A percentile compares a stretch with the other conserved stretches of the same genome.
These are phyloP conservation scores for Pulveroboletus sp. DNA, from an alignment of 768 basidiomycete genomes.

Conservation along the genomic window DNA sequence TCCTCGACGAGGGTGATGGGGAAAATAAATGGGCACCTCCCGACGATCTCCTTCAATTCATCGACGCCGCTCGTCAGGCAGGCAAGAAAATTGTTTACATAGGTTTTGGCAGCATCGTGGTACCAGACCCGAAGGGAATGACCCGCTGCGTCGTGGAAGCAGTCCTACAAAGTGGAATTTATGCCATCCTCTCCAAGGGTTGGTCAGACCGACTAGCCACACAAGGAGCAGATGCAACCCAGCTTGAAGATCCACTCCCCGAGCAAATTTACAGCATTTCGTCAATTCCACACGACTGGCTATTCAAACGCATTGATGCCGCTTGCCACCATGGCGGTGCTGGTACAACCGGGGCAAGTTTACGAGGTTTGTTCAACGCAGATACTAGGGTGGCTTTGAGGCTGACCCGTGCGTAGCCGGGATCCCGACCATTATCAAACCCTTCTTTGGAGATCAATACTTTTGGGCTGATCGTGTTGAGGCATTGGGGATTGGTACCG, in stretches of 20 bases:
- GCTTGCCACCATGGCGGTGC: constrained; percentile 98
- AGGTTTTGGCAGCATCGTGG: constrained; percentile 96
- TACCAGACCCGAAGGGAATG: constrained; percentile 91
- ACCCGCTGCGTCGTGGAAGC: constrained; percentile 89
- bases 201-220: constrained; percentile 89
- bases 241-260: constrained; percentile 68
- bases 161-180: constrained; percentile 79
- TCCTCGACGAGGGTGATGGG: constrained; percentile 87
- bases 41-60: constrained; percentile 72
- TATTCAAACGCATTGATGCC: constrained; percentile 92
- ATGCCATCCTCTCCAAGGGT: constrained; percentile 93
- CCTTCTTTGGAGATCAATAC: constrained; percentile 97
- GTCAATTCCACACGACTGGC: constrained; percentile 93
- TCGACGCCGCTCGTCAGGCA: constrained; percentile 66
- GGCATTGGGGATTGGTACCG: constrained; percentile 85
- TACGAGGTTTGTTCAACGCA: constrained; percentile 61
- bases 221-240: constrained; percentile 55
- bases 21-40: constrained; percentile 89
- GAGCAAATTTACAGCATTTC: constrained; percentile 79
- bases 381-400: not conserved
- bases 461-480: constrained; percentile 99
- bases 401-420: constrained; percentile 51
- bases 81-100: constrained; percentile 95
- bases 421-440: constrained; percentile 92
- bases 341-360: constrained; percentile 91